These are phyloP conservation scores for Quercus wislizeni DNA, from an alignment of 306 rosid genomes.

Conservation along the genomic window DNA sequence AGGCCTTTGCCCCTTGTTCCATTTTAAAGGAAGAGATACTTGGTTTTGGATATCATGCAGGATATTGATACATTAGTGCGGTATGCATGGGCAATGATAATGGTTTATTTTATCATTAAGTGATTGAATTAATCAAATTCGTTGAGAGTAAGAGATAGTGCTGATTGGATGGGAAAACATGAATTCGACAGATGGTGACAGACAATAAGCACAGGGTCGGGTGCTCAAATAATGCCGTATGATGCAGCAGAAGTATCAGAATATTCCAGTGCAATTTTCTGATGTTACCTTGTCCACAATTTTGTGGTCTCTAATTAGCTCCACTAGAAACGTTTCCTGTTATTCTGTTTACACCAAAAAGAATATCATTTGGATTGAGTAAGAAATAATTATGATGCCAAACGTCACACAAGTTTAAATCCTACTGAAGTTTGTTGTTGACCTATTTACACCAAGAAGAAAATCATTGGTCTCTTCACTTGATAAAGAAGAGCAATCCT, in stretches of 20 bases:
- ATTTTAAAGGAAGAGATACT: not conserved
- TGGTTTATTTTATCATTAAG: not conserved
- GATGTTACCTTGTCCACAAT: no score
- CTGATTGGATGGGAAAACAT: not conserved
- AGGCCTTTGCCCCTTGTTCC: not conserved
- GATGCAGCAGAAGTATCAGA: not conserved
- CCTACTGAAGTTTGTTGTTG: no score
- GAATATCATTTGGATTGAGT: no score
- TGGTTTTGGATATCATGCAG: not conserved
- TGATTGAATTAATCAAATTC: not conserved
- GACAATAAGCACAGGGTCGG: not conserved
- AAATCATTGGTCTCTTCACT: no score
- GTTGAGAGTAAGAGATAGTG: not conserved
- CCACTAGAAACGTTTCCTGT: no score
- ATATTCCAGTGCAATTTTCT: not conserved
- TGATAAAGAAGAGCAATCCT: no score
- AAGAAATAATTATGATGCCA: no score
- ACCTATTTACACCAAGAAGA: no score
- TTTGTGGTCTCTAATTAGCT: no score
- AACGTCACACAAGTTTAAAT: no score
- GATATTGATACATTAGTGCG: not conserved
- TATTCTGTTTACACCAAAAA: no score
- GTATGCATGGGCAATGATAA: not conserved
- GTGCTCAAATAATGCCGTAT: not conserved
- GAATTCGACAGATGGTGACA: not conserved